Conservation (phyloP, 805 yeast genomes). For the Candida caryicola region DNA sequence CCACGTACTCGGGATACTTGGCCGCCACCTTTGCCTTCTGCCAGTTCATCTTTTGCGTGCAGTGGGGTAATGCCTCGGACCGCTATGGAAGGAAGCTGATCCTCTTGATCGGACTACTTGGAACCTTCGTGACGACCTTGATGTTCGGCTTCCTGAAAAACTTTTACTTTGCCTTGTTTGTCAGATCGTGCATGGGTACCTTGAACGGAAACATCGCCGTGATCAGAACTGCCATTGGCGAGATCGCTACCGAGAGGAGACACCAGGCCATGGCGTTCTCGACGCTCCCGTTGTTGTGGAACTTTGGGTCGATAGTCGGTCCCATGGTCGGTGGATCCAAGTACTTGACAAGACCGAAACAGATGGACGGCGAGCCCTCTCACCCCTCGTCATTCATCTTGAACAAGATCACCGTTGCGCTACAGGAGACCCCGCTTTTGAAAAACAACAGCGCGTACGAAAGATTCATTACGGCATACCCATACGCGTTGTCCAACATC, state of each 20-base stretch:
- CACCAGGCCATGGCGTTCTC: constrained; percentile 66
- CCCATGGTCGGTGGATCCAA: constrained; percentile 56
- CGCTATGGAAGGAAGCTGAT: constrained; percentile 55
- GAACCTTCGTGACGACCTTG: constrained; percentile 48
- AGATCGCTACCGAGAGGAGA: constrained; percentile 50
- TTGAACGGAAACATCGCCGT: constrained; percentile 66
- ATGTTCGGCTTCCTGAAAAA: constrained; percentile 53
- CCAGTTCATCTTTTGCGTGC: constrained; percentile 55
- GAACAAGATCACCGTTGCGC: not conserved
- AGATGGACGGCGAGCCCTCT: constrained; percentile 4
- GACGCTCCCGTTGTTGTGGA: constrained; percentile 59
- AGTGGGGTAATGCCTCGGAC: constrained; percentile 61
- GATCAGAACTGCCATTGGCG: constrained; percentile 61
- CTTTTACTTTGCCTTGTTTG: constrained; percentile 50
- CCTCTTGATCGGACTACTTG: constrained; percentile 49
- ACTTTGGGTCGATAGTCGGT: constrained; percentile 59
- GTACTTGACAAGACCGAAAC: constrained; percentile 46
- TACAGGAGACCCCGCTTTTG: not conserved
- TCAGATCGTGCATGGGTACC: constrained; percentile 54
- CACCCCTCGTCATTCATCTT: not conserved
- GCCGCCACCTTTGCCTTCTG: constrained; percentile 59
- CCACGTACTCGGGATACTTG: constrained; percentile 60
- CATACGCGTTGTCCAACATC: constrained; percentile 39
- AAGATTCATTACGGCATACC: constrained; percentile 26
- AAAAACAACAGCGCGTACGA: constrained; percentile 17